Conservation (phyloP, 495 filamentous ascomycete species). For the Aspergillus saccharolyticus region DNA sequence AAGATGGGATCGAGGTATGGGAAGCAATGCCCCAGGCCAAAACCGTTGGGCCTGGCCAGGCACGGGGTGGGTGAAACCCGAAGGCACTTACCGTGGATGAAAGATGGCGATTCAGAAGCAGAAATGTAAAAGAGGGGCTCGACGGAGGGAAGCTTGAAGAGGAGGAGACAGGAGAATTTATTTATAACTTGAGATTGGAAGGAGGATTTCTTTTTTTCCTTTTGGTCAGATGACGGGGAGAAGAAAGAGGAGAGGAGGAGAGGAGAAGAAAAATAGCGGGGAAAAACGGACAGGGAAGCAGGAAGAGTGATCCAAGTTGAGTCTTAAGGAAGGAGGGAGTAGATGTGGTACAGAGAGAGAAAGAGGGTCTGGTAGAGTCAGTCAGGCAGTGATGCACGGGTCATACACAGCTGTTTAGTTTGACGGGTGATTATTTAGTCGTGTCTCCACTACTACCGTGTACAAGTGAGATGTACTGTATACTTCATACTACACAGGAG, state of each 20-base stretch:
- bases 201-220: too few relatives aligned
- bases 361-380: not conserved
- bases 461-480: not conserved
- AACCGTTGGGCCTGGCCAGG: conserved; percentile 2
- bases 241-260: conserved; percentile 6
- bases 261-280: conserved; percentile 4
- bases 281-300: not conserved
- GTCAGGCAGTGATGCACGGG: too few relatives aligned
- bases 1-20: conserved; percentile 1
- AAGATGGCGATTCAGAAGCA: not conserved
- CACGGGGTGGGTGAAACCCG: not conserved
- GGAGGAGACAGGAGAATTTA: not conserved
- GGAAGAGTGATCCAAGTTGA: not conserved
- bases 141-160: not conserved
- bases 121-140: conserved; percentile 2
- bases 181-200: not conserved
- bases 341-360: not conserved
- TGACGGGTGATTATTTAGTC: too few relatives aligned
- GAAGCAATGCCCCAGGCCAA: conserved; percentile 1
- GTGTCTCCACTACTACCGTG: not conserved
- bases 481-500: not conserved
- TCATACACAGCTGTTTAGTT: too few relatives aligned
- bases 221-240: conserved; percentile 17
- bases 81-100: conserved; percentile 1
- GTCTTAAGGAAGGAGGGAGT: too few relatives aligned